Base-by-base conservation (phyloP, 441 rosid genomes). In the Pelargonium cotyledonis region DNA sequence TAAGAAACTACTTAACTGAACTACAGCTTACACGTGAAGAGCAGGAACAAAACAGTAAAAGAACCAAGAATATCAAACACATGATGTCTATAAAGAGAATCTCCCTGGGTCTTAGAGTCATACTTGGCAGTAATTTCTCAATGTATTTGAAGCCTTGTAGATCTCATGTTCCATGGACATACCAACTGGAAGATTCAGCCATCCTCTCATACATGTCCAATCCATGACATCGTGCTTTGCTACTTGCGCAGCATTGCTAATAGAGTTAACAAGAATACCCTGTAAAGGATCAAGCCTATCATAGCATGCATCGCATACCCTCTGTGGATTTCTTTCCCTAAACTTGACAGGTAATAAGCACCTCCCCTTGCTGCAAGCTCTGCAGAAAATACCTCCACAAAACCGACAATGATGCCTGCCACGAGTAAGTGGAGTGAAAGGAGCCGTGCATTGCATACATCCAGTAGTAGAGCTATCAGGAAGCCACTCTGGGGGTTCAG, bases 321-420 rank as follows among this genome's bases (percentile, higher is more conserved):
- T 85, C 73, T 95, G 97, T 4, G 99, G 99, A 74, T 84, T 85
- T 77, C 96, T 82, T 77, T 87, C 91, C 73, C 98, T 85, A 73
- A 95, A 95, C 72, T 87, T 88, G 72, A 71, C 79, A 1, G 99
- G 99, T 74, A 95, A 71, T 72, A 92, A 79, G 72, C 92, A 90
- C 83, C 89, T 84, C 49, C 99, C 98, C 72, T 85, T 89, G 43
- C 90, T 80, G 76, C 98, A 95, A 5, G 70, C 73, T 63, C 96
- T 82, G 79, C 99, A 95, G 78, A 92, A 95, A 40, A 95, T 69
- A 58, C 98, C 95, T 66, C 99, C 99, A 78, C 99, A 95, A 74
- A 89, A 89, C 69, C 97, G 90, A 70, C 99, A 95, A 72, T 95
- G 99, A 82, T 95, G 99, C 77, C 99, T 89, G 7, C 99, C 99